Evolutionary conservation across 768 basidiomycete species (phyloP), one percentile per base, ranked within the genome.

Genomic region (Mycena olivaceomarginata): DNA sequence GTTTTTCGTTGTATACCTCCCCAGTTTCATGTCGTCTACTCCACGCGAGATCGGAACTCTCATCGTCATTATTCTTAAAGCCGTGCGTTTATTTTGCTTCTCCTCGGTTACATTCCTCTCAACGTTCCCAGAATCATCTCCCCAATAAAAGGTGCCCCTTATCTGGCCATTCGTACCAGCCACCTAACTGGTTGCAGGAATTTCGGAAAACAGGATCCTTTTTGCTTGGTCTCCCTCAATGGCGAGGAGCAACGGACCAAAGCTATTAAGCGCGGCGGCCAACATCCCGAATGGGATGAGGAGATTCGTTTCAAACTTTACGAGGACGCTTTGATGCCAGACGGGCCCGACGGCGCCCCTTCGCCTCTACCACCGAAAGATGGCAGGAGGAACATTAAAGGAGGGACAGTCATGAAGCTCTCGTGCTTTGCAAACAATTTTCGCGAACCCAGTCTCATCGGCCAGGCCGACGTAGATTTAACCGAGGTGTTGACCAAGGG

Each of bases 231-330:
- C 37, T 88, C 90, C 5, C 87, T 97, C 68, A 94, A 96, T 82
- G 93, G 93, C 66, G 94, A 97, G 85, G 97, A 94, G 82, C 92
- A 94, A 74, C 91, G 96, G 67, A 99, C 98, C 6, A 96, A 95
- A 84, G 93, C 97, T n/a, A 94, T 99, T 84, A 98, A 96, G 83
- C 94, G 97, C 41, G 98, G 98, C 66, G 98, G 98, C 20, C 98
- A 99, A 84, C 97, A 98, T 85, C 98, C 98, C 7, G 97, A 97
- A 86, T 99, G 98, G 98, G 98, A 99, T 83, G 97, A 98, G 81
- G 98, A 99, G 86, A 89, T 99, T 82, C 94, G 98, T 57, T 99
- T 99, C 85, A 93, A 94, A 37, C 88, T 99, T 60, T 92, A 89
- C 78, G 98, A 99, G 82, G 96, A 97, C 43, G 89, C 91, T 41